Base-by-base conservation (phyloP, 2,329 filamentous ascomycete genomes). In the Aphanocladium album region DNA sequence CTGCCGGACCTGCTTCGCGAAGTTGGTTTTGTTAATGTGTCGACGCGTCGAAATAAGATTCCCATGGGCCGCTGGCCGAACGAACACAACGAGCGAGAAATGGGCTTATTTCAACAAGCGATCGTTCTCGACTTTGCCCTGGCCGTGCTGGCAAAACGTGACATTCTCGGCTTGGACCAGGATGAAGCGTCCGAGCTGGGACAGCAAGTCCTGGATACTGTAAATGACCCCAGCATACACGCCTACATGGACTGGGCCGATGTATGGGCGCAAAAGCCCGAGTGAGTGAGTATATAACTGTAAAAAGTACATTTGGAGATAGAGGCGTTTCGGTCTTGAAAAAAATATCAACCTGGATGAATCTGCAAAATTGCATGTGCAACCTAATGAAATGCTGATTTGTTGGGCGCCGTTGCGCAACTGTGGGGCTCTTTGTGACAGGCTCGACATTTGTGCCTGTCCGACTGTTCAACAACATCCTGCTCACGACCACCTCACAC, bases 61-160 rank as follows among this genome's bases (percentile, higher is more conserved):
- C 74, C 75, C 14, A 60, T 77, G 16, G 75, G 74, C 1, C 69
- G 72, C n/a, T 77, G 75, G 74, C 71, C 73, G 5, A 66, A 64
- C n/a, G 70, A 74, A 39, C 57, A 66, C 11, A 69, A 68, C 25
- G 67, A 69, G 65, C 67, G 74, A 25, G 74, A 76, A 57, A 71
- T 75, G 56, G 75, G 75, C 35, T 68, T 76, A 21, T 76, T 76
- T 57, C 66, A 69, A 30, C 72, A 76, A 51, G 68, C 67, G 19
- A 67, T 76, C 27, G 64, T 69, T 25, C 69, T 75, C 52, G 73
- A 74, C 35, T 73, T 74, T 67, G 66, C 72, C 9, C 63, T 64
- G 7, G 70, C 72, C n/a, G 67, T 76, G 41, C 61, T 77, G 41
- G 64, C 66, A 17, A 72, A 71, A n/a, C 67, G 68, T n/a, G 69